Percentiles rank a stretch among this genome's conserved stretches.
Evolutionary conservation across 1,139 yeast species (phyloP).

Genomic region (Kodamaea fungicola): DNA sequence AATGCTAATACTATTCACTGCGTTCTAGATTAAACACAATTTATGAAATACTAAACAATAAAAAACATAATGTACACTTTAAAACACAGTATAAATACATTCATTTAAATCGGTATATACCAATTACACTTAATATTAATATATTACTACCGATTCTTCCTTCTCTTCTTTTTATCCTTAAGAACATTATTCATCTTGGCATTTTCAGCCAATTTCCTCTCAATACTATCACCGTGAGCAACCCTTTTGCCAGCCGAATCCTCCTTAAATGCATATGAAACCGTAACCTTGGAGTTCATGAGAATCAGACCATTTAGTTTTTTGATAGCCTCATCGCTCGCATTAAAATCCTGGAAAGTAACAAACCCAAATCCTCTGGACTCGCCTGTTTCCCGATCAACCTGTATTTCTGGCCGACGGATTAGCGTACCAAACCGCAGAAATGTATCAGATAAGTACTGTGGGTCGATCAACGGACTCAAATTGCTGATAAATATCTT

Average conservation of each 20-base stretch:
- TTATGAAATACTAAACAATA: neutral
- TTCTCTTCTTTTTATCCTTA: conserved; percentile 5
- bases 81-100: too few relatives aligned
- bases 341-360: conserved; percentile 57
- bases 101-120: too few relatives aligned
- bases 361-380: conserved; percentile 65
- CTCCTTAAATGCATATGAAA: conserved; percentile 74
- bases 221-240: conserved; percentile 79
- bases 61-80: neutral
- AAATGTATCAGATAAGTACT: conserved; percentile 58
- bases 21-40: too few relatives aligned
- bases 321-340: conserved; percentile 70
- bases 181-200: conserved; percentile 44
- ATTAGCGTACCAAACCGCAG: conserved; percentile 64
- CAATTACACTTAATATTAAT: too few relatives aligned
- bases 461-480: conserved; percentile 65
- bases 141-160: conserved; percentile 4
- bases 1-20: too few relatives aligned
- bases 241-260: conserved; percentile 45
- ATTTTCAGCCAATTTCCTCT: conserved; percentile 67
- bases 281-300: conserved; percentile 59
- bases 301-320: conserved; percentile 67
- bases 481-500: conserved; percentile 71
- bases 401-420: conserved; percentile 48
- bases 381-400: conserved; percentile 48